Evolutionary conservation across 805 yeast species (phyloP).

Genomic region (Yamadazyma kitorensis): DNA sequence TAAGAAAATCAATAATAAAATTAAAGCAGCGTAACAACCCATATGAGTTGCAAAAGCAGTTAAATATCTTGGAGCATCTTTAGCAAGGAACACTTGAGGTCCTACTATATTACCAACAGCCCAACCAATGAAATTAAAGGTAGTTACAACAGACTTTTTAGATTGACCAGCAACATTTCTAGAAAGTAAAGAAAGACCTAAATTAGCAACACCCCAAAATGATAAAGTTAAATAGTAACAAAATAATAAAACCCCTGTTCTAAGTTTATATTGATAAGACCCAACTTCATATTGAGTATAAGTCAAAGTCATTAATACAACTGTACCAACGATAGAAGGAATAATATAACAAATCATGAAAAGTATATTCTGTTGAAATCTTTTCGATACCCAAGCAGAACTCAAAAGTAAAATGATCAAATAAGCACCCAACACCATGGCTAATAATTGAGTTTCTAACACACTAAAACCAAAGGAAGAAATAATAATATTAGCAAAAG

Average conservation of each 20-base stretch:
- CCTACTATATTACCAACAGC: constrained; percentile 65
- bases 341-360: constrained; percentile 26
- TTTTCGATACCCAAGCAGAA: constrained; percentile 32
- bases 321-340: constrained; percentile 34
- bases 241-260: constrained; percentile 24
- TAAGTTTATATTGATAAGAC: constrained; percentile 17
- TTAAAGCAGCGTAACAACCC: constrained; percentile 28
- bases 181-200: constrained; percentile 58
- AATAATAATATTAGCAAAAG: constrained; percentile 51
- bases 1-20: constrained; percentile 19
- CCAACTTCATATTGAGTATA: constrained; percentile 36
- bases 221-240: constrained; percentile 51
- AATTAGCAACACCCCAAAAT: constrained; percentile 54
- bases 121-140: constrained; percentile 59
- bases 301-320: constrained; percentile 37
- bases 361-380: constrained; percentile 14
- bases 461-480: constrained; percentile 47
- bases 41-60: constrained; percentile 51
- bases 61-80: constrained; percentile 51
- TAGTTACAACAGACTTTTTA: constrained; percentile 60
- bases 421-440: constrained; percentile 57
- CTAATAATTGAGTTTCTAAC: constrained; percentile 45
- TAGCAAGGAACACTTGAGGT: constrained; percentile 57
- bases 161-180: constrained; percentile 72
- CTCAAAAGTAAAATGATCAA: constrained; percentile 30